Evolutionary conservation across 2,329 filamentous ascomycete species (phyloP), one percentile per base, ranked within the genome.

Genomic region (Rachicladosporium sp.): DNA sequence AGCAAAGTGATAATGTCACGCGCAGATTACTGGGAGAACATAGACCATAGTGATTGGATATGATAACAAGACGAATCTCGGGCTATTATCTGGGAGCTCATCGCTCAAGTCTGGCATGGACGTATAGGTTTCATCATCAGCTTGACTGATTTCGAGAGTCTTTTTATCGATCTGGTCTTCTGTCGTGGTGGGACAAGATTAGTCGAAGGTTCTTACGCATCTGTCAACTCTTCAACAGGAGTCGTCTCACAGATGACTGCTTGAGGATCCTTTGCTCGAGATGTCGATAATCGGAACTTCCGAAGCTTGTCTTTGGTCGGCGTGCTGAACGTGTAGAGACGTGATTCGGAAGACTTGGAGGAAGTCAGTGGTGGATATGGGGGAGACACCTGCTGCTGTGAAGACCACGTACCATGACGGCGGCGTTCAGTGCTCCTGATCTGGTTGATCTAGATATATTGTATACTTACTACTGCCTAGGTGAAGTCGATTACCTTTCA

Each of bases 271-370:
- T 81, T 89, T 38, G 86, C 79, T 49, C 91, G 73, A 29, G 88
- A 95, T 2, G 91, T 96, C 19, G 81, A 78, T 21, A 98, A 73
- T 37, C 91, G 83, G 68, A 98, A 98, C 65, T 95, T 96, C 62
- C 85, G 82, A 49, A 98, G 76, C 57, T 88, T 80, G 49, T 87
- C 79, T 65, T 82, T 91, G 34, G 86, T 94, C 65, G 91, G 85
- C 48, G 78, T 75, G 27, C 87, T 93, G 74, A 96, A 93, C 43
- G 83, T 85, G 68, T 94, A 96, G 46, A 96, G 74, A 52, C 87
- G 74, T 46, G 86, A 79, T 70, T 95, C 88, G 57, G 88, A 93
- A 54, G 78, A 61, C 64, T 69, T 50, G 19, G n/a, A 13, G 27
- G 37, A 27, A 7, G 35, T 40, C 15, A 38, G n/a, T 33, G 31